phyloP scores from a whole-genome alignment of 345 rosid genomes.

The Lumnitzera littorea region DNA sequence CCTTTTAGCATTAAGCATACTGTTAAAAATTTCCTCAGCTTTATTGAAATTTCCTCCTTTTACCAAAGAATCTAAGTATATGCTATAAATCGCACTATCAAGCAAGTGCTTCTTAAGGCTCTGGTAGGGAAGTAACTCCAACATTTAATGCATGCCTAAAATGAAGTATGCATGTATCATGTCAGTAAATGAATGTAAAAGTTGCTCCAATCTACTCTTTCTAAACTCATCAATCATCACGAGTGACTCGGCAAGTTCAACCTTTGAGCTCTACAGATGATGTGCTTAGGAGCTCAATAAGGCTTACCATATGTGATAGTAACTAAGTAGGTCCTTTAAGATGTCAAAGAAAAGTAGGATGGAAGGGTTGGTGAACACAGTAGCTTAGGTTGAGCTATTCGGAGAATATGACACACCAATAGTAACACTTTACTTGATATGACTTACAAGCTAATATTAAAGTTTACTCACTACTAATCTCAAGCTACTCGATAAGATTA shows the following conservation, averaged over 20 bases:
- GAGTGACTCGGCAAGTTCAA: conserved; percentile 52
- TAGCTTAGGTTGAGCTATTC: too few relatives aligned
- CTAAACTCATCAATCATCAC: conserved; percentile 64
- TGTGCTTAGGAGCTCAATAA: too few relatives aligned
- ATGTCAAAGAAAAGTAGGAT: too few relatives aligned
- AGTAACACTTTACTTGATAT: too few relatives aligned
- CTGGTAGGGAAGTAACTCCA: conserved; percentile 35
- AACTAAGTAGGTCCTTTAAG: too few relatives aligned
- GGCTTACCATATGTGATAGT: too few relatives aligned
- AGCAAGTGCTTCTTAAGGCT: conserved; percentile 58
- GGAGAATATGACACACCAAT: too few relatives aligned
- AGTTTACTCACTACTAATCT: too few relatives aligned
- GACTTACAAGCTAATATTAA: too few relatives aligned
- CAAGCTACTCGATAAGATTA: too few relatives aligned
- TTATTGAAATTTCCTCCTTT: conserved; percentile 18
- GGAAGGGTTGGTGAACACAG: too few relatives aligned
- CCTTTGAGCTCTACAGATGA: conserved; percentile 33
- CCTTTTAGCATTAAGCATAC: conserved; percentile 30
- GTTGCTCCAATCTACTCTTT: conserved; percentile 56
- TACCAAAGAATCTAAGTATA: conserved; percentile 67
- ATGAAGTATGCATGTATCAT: conserved; percentile 46
- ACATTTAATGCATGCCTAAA: conserved; percentile 51
- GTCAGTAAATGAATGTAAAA: conserved; percentile 48
- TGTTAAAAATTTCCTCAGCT: conserved; percentile 38
- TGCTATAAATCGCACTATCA: conserved; percentile 45